These are phyloP conservation scores for Lathyrus oleraceus DNA, from an alignment of 306 rosid genomes.

Conservation along the genomic window DNA sequence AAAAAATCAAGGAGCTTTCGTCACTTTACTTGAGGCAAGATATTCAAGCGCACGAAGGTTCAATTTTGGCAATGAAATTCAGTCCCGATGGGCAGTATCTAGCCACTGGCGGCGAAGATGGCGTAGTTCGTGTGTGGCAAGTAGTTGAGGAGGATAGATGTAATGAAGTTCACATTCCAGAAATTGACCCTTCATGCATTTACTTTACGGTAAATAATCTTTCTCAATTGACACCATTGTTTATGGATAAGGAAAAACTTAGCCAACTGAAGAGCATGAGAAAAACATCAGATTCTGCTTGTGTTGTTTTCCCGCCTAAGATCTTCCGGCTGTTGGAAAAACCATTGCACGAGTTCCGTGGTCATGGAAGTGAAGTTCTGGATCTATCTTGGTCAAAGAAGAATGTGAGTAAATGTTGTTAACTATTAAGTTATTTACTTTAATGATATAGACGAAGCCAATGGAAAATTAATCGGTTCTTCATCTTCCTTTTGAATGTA, in stretches of 20 bases:
- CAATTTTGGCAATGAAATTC: constrained; percentile 86
- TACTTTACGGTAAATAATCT: constrained; percentile 79
- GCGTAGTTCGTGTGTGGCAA: constrained; percentile 84
- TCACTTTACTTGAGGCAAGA: constrained; percentile 89
- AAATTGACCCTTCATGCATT: constrained; percentile 77
- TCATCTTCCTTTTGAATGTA: constrained; percentile 46
- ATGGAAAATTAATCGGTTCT: constrained; percentile 26
- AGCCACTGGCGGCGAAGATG: constrained; percentile 91
- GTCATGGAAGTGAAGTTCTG: constrained; percentile 77
- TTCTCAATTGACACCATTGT: constrained; percentile 76
- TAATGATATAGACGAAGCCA: constrained; percentile 4
- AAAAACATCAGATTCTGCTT: constrained; percentile 84
- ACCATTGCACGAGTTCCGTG: constrained; percentile 82
- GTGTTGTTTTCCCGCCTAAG: constrained; percentile 78
- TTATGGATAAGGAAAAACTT: constrained; percentile 68
- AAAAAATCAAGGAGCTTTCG: constrained; percentile 76
- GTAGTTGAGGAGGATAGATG: constrained; percentile 86
- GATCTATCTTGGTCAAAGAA: constrained; percentile 92
- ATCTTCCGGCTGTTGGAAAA: constrained; percentile 75
- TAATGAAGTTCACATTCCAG: constrained; percentile 73
- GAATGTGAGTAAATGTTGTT: constrained; percentile 66
- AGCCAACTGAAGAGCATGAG: constrained; percentile 49
- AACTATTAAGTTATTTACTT: constrained; percentile 21
- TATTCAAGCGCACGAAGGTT: constrained; percentile 85
- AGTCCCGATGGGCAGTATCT: constrained; percentile 95